These are phyloP conservation scores for Closterium sp. DNA, from an alignment of 139 green algal species.

Conservation along the genomic window DNA sequence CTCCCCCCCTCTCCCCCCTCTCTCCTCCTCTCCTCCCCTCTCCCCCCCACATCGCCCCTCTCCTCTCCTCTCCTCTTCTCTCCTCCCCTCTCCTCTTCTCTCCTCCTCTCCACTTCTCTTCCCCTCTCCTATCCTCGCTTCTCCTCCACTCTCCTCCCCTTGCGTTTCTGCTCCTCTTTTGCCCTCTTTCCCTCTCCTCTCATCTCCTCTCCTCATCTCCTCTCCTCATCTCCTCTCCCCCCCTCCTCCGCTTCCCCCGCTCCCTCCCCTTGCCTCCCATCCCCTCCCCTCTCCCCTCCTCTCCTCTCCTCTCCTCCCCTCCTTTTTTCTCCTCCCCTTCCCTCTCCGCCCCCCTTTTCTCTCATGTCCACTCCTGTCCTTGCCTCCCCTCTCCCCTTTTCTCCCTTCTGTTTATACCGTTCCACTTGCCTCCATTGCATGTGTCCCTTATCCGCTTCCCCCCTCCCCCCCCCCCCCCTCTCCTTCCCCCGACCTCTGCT, in stretches of 20 bases:
- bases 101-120: background rate
- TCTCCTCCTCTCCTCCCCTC: background rate
- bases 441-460: background rate
- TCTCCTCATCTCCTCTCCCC: background rate
- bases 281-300: background rate
- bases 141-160: background rate
- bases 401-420: background rate
- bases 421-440: background rate
- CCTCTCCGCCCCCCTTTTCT: background rate
- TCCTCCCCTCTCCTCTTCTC: background rate
- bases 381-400: background rate
- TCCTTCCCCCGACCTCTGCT: background rate
- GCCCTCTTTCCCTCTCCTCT: background rate
- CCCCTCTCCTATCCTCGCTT: background rate
- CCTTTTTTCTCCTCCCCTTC: background rate
- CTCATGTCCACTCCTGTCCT: background rate
- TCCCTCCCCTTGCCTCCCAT: background rate
- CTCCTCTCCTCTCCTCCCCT: background rate
- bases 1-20: background rate
- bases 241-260: background rate
- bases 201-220: background rate
- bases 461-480: background rate
- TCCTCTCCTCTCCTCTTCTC: background rate
- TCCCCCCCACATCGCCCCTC: background rate
- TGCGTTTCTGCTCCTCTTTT: background rate